A percentile compares a stretch with the other conserved stretches of the same genome.
phyloP scores from a whole-genome alignment of 75 land plant species.

The Cupressus sempervirens region DNA sequence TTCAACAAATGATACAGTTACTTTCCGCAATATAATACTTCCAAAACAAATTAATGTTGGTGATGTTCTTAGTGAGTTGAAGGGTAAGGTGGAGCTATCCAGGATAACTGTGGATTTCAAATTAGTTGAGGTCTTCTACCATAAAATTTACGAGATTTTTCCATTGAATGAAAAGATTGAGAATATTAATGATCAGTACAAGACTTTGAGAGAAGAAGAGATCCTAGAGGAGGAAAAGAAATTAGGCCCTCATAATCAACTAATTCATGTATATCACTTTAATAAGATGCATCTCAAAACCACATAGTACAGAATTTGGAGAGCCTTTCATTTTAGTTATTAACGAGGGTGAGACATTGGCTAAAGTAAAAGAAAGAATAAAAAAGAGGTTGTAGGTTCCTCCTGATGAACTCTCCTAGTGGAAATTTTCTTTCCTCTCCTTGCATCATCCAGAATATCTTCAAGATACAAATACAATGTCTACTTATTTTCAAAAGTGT shows the following conservation, averaged over 20 bases:
- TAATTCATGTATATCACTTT: constrained; percentile 96
- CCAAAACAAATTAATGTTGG: too few species aligned
- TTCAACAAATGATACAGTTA: too few species aligned
- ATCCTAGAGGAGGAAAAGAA: constrained; percentile 97
- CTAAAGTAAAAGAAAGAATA: constrained; percentile 75
- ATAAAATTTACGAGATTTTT: too few species aligned
- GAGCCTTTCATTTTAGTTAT: constrained; percentile 91
- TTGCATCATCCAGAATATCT: constrained; percentile 46
- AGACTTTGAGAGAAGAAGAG: constrained; percentile 98
- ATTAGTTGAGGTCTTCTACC: too few species aligned
- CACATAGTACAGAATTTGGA: constrained; percentile 98
- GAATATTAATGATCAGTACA: constrained; percentile 93
- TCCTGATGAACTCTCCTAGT: constrained; percentile 80
- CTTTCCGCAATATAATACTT: too few species aligned
- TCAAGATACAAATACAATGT: constrained; percentile 32
- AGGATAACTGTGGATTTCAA: too few species aligned
- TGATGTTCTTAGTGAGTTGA: too few species aligned
- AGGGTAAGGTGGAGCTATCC: too few species aligned
- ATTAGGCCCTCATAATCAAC: constrained; percentile 75
- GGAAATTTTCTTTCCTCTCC: constrained; percentile 53
- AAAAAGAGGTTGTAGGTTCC: constrained; percentile 84
- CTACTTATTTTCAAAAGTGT: constrained; percentile 40
- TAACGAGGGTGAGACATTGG: constrained; percentile 81
- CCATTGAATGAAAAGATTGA: constrained; percentile 85
- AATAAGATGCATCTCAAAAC: constrained; percentile 69